Evolutionary conservation across 2,329 filamentous ascomycete genomes (phyloP).

Genomic region (Epichloe typhina): DNA sequence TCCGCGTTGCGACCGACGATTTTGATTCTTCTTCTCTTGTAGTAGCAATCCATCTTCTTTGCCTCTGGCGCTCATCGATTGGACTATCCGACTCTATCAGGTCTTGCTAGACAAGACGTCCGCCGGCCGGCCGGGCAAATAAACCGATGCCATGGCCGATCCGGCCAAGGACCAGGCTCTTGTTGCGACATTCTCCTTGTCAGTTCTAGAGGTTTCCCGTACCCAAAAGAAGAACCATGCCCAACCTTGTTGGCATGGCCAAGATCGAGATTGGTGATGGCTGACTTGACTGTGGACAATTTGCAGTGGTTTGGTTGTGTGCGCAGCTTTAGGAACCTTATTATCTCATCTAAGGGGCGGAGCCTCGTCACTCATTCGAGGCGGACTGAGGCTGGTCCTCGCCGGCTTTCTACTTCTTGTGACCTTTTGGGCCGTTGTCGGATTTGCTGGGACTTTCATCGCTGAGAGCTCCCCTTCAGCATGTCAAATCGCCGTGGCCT

Average conservation of each 20-base stretch:
- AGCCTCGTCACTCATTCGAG: slow-evolving; percentile 35
- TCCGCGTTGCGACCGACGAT: not conserved
- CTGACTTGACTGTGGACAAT: not conserved
- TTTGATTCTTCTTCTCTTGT: not conserved
- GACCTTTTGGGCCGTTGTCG: slow-evolving; percentile 39
- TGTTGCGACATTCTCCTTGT: slow-evolving; percentile 43
- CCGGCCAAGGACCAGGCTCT: slow-evolving; percentile 33
- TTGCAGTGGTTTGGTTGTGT: slow-evolving; percentile 36
- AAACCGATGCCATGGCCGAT: slow-evolving; percentile 27
- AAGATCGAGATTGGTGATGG: not conserved
- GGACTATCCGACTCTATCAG: slow-evolving; percentile 23
- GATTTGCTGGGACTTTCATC: slow-evolving; percentile 37
- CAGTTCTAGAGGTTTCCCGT: slow-evolving; percentile 16
- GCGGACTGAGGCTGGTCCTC: slow-evolving; percentile 53
- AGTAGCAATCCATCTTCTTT: slow-evolving; percentile 6
- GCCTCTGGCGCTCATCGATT: slow-evolving; percentile 31
- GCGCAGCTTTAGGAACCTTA: slow-evolving; percentile 34
- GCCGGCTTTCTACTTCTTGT: slow-evolving; percentile 37
- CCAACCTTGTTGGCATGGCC: not conserved
- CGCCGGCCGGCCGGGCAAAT: slow-evolving; percentile 8
- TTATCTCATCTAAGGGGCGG: slow-evolving; percentile 34
- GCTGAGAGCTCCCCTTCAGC: slow-evolving; percentile 26
- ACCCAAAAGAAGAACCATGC: not conserved
- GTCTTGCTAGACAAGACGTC: slow-evolving; percentile 13
- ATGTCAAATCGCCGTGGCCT: slow-evolving; percentile 39